phyloP scores from a whole-genome alignment of 176 grass and related monocot genomes.

The Pontederia crassipes region DNA sequence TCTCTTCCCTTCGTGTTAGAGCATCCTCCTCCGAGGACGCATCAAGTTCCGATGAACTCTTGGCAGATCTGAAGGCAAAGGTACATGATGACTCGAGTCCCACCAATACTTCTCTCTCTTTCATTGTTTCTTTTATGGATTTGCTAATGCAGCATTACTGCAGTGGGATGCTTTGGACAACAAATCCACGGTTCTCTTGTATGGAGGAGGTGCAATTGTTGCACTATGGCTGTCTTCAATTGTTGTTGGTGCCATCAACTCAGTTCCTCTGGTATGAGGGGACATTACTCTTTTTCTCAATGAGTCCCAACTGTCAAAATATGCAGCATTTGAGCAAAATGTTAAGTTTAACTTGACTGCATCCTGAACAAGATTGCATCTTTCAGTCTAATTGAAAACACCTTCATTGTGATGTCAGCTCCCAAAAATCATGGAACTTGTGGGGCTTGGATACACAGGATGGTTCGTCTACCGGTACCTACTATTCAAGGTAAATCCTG shows the following conservation, averaged over 20 bases:
- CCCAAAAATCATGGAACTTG: constrained; percentile 85
- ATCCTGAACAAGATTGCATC: background rate
- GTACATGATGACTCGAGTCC: constrained; percentile 13
- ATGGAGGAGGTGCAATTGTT: constrained; percentile 73
- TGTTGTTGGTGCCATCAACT: constrained; percentile 78
- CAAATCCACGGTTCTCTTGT: constrained; percentile 87
- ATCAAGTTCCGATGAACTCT: constrained; percentile 55
- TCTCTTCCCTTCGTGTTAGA: constrained; percentile 40
- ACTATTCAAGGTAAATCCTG: constrained; percentile 80
- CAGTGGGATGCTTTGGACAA: constrained; percentile 93
- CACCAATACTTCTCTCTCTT: background rate
- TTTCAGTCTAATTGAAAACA: background rate
- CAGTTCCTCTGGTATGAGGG: constrained; percentile 73
- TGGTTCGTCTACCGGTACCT: constrained; percentile 99
- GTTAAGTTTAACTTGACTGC: background rate
- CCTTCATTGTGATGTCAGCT: constrained; percentile 39
- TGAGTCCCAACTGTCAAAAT: background rate
- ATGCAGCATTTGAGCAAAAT: background rate
- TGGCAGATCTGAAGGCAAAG: constrained; percentile 81
- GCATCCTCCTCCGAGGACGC: constrained; percentile 74
- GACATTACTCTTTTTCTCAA: background rate
- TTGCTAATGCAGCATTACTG: background rate
- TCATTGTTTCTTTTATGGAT: background rate
- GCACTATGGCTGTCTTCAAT: constrained; percentile 83
- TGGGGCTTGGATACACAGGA: constrained; percentile 90